Conservation (phyloP, 148 eudicot species). For the Cornus suecica region DNA sequence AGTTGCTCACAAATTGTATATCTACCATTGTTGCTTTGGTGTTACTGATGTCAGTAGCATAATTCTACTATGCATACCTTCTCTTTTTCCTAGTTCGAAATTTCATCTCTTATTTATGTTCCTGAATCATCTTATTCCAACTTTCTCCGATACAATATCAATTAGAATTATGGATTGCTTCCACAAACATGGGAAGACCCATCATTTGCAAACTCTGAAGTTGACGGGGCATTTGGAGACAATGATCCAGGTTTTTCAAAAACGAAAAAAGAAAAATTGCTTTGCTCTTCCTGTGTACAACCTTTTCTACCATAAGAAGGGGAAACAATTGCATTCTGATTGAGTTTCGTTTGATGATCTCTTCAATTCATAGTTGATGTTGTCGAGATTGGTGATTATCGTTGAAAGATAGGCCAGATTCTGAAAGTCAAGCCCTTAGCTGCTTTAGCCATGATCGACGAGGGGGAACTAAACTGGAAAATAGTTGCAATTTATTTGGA, state of each 20-base stretch:
- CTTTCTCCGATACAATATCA: constrained; percentile 62
- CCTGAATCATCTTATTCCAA: background rate
- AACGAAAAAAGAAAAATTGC: background rate
- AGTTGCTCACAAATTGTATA: too few species aligned
- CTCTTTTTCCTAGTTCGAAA: background rate
- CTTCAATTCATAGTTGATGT: constrained; percentile 65
- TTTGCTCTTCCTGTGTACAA: background rate
- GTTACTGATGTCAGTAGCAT: background rate
- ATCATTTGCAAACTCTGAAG: constrained; percentile 62
- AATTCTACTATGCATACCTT: background rate
- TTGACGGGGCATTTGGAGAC: constrained; percentile 91
- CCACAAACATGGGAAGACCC: constrained; percentile 97
- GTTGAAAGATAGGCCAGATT: constrained; percentile 72
- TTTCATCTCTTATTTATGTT: background rate
- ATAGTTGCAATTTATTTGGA: constrained; percentile 89
- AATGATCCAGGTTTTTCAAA: constrained; percentile 73
- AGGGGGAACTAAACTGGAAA: constrained; percentile 99
- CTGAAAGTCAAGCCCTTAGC: constrained; percentile 87
- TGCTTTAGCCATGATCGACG: constrained; percentile 98
- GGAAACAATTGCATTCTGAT: background rate
- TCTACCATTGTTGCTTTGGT: background rate
- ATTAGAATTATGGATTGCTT: constrained; percentile 83
- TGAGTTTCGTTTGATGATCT: constrained; percentile 9
- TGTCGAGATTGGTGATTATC: constrained; percentile 91
- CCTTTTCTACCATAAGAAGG: background rate